A percentile compares a stretch with the other conserved stretches of the same genome.
Conservation (phyloP, 2,329 filamentous ascomycete species). For the Monosporascus sp. region DNA sequence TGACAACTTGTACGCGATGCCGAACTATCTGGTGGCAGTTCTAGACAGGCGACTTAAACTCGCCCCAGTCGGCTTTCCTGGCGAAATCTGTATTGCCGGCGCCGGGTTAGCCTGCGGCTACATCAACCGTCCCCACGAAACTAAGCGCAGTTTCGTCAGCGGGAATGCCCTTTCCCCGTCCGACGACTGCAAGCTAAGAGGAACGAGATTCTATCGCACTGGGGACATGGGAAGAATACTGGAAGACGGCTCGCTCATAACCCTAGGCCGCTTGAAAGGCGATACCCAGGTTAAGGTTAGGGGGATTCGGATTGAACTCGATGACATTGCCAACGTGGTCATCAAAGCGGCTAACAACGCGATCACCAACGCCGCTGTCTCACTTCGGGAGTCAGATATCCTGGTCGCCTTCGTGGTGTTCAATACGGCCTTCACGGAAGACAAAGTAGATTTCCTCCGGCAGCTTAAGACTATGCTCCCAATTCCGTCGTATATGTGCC, state of each 20-base stretch:
- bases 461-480: slow-evolving; percentile 11
- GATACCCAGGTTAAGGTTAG: slow-evolving; percentile 36
- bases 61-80: slow-evolving; percentile 31
- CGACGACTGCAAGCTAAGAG: neutral
- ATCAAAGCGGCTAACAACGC: slow-evolving; percentile 1
- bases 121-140: neutral
- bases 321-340: slow-evolving; percentile 29
- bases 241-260: slow-evolving; percentile 24
- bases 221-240: slow-evolving; percentile 30
- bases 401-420: slow-evolving; percentile 20
- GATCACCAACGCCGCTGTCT: slow-evolving; percentile 2
- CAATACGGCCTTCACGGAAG: neutral
- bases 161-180: neutral
- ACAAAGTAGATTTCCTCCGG: slow-evolving; percentile 4
- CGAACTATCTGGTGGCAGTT: slow-evolving; percentile 33
- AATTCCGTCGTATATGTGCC: slow-evolving; percentile 31
- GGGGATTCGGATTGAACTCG: slow-evolving; percentile 37
- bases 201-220: slow-evolving; percentile 25
- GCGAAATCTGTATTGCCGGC: slow-evolving; percentile 36
- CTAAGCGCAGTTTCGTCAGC: neutral
- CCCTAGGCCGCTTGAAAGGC: slow-evolving; percentile 29
- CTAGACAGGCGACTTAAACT: slow-evolving; percentile 28
- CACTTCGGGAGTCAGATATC: slow-evolving; percentile 3
- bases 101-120: slow-evolving; percentile 20
- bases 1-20: slow-evolving; percentile 20